These are phyloP conservation scores for Carex littledalei DNA, from an alignment of 176 grass and related monocot species.

Conservation along the genomic window DNA sequence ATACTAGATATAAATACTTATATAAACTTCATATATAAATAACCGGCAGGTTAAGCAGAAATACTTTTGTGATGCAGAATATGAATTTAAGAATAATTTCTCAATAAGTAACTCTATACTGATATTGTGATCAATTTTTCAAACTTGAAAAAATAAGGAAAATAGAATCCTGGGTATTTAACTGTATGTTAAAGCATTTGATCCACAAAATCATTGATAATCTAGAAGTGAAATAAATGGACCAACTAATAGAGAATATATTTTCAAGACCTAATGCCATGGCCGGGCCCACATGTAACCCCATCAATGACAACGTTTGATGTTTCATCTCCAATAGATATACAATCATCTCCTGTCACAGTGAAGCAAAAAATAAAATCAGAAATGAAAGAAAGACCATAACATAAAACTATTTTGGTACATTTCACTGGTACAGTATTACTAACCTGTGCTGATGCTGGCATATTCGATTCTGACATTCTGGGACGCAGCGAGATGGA, in stretches of 20 bases:
- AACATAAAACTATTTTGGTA: background rate
- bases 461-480: constrained; percentile 20
- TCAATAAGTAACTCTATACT: too few species aligned
- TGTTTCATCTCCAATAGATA: constrained; percentile 26
- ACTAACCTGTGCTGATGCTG: constrained; percentile 36
- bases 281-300: constrained; percentile 28
- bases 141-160: background rate
- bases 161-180: background rate
- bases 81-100: background rate
- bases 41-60: too few species aligned
- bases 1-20: too few species aligned
- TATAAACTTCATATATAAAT: too few species aligned
- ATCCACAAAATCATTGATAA: background rate
- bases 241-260: background rate
- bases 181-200: background rate
- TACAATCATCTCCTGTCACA: constrained; percentile 35
- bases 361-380: background rate
- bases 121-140: background rate
- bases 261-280: constrained; percentile 31
- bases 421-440: background rate
- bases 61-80: too few species aligned
- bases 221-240: too few species aligned
- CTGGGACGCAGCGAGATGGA: constrained; percentile 23
- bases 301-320: constrained; percentile 7
- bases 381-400: background rate